Base-by-base conservation (phyloP, 441 rosid genomes). In the Gossypium davidsonii region DNA sequence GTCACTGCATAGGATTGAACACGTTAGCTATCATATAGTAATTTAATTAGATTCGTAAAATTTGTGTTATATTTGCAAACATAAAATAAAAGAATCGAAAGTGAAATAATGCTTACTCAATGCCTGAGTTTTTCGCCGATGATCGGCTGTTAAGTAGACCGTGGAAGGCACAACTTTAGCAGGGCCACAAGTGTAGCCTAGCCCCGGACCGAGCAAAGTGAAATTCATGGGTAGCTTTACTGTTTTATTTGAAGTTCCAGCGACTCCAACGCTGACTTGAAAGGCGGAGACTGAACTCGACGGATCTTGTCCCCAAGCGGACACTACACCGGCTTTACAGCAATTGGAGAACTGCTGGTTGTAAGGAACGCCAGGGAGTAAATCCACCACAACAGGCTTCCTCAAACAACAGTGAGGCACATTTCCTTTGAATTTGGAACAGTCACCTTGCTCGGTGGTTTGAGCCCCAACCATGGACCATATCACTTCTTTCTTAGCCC, bases 401-500 rank as follows among this genome's bases (percentile, higher is more conserved):
- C 74, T 79, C 77, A 77, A 81, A 68, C 94, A 89, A 67, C 94
- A 89, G 60, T 89, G 94, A 3, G 94, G 94, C 49, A 81, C 79
- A 64, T 63, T 87, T 73, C 82, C 88, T 71, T 84, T 85, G 86
- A 88, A 89, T 84, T 83, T 88, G 9, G 94, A 89, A 67, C 94
- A 89, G 56, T 89, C 91, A 57, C 94, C 94, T 85, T 89, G 94
- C 69, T 88, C 90, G 11, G 85, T 88, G 20, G 94, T 77, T 79
- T 89, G 90, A 26, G 86, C 86, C 57, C 92, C 94, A 52, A 71
- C 81, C 90, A 89, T 86, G 67, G 80, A 72, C 94, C 91, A 89
- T 71, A 88, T 84, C 69, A 89, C 87, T 65, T 89, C 94, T 78
- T 86, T 85, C 74, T 88, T 88, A 6, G 79, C 73, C 94, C 94